These are phyloP conservation scores for Cryptosporidium parvum DNA, from an alignment of 169 alveolate species.

Conservation along the genomic window DNA sequence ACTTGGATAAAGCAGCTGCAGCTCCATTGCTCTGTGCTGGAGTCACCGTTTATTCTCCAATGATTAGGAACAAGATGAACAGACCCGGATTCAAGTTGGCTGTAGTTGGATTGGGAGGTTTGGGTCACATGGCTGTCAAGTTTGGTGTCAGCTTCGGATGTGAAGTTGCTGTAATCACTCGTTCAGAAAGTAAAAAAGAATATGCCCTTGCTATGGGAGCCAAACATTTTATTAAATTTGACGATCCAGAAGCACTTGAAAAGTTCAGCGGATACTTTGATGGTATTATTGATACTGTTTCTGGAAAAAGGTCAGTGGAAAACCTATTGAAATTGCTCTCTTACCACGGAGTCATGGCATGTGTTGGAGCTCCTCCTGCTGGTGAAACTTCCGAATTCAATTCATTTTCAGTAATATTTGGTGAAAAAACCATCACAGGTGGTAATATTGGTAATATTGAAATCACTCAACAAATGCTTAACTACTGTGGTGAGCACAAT, in stretches of 20 bases:
- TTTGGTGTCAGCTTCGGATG: slow-evolving; percentile 79
- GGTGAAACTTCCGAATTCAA: slow-evolving; percentile 16
- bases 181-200: slow-evolving; percentile 60
- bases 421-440: slow-evolving; percentile 70
- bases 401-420: slow-evolving; percentile 30
- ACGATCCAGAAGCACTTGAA: slow-evolving; percentile 29
- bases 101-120: slow-evolving; percentile 89
- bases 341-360: slow-evolving; percentile 36
- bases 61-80: slow-evolving; percentile 76
- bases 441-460: slow-evolving; percentile 70
- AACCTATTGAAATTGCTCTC: slow-evolving; percentile 16
- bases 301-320: slow-evolving; percentile 13
- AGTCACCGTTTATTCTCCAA: slow-evolving; percentile 83
- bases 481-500: slow-evolving; percentile 73
- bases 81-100: slow-evolving; percentile 83
- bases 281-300: slow-evolving; percentile 71
- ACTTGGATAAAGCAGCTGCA: slow-evolving; percentile 76
- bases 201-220: slow-evolving; percentile 61
- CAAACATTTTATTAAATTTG: slow-evolving; percentile 24
- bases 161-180: slow-evolving; percentile 55
- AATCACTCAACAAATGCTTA: slow-evolving; percentile 74
- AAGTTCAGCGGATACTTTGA: slow-evolving; percentile 46
- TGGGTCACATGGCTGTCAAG: slow-evolving; percentile 89
- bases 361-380: slow-evolving; percentile 77
- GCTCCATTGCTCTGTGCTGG: slow-evolving; percentile 91